These are phyloP conservation scores for Venturia pyrina DNA, from an alignment of 2,329 filamentous ascomycete genomes.

Conservation along the genomic window DNA sequence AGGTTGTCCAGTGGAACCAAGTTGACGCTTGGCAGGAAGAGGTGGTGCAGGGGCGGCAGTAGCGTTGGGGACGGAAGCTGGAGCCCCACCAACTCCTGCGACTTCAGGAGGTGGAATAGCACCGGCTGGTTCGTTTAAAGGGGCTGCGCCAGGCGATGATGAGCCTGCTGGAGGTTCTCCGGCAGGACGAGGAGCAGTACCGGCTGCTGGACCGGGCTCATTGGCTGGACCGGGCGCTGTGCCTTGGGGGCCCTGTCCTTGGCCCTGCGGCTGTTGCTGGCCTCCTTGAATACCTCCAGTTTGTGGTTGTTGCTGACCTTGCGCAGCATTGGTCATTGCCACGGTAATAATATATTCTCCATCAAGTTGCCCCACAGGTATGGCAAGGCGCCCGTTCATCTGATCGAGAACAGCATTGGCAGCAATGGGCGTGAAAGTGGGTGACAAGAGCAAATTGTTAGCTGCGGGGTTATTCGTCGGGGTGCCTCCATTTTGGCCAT, in stretches of 20 bases:
- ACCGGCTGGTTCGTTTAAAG: background rate
- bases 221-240: background rate
- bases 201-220: background rate
- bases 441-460: conserved; percentile 23
- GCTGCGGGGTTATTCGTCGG: conserved; percentile 25
- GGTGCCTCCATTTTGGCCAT: background rate
- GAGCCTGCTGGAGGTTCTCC: background rate
- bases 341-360: conserved; percentile 28
- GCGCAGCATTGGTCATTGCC: conserved; percentile 14
- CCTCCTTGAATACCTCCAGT: background rate
- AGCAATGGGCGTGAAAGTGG: conserved; percentile 27
- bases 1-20: conserved; percentile 15
- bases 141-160: background rate
- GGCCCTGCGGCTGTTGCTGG: background rate
- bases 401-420: conserved; percentile 25
- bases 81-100: background rate
- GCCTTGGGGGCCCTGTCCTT: background rate
- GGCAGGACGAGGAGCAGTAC: no score
- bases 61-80: conserved; percentile 1
- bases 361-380: conserved; percentile 26
- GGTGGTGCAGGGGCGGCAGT: conserved; percentile 14
- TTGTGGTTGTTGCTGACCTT: conserved; percentile 10
- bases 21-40: conserved; percentile 17
- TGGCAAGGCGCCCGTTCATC: conserved; percentile 26
- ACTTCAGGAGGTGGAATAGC: background rate